Conservation (phyloP, 2,329 filamentous ascomycete species). For the Cladosporium austrohemisphaericum region DNA sequence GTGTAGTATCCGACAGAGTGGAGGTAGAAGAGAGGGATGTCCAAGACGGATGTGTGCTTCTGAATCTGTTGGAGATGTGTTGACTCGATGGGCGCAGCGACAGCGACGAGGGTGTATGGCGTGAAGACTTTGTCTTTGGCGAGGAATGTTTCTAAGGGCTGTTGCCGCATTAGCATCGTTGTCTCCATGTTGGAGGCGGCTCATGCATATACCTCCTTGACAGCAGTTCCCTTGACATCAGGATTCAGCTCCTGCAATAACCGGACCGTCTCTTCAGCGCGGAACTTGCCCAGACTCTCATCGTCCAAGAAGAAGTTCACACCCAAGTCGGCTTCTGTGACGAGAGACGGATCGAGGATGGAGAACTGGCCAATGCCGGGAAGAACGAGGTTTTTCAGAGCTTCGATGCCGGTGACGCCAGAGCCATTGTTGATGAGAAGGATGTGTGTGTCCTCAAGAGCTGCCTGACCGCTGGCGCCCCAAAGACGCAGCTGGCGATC, state of each 20-base stretch:
- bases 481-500: constrained; percentile 92
- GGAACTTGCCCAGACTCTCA: constrained; percentile 67
- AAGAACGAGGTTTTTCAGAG: constrained; percentile 94
- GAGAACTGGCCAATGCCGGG: constrained; percentile 90
- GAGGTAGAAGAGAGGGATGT: constrained; percentile 73
- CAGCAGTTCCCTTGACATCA: constrained; percentile 75
- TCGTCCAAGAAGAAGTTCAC: constrained; percentile 97
- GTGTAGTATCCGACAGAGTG: constrained; percentile 92
- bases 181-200: constrained; percentile 25
- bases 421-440: constrained; percentile 81
- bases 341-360: constrained; percentile 74
- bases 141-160: constrained; percentile 46
- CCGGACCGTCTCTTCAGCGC: constrained; percentile 73
- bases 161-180: constrained; percentile 35
- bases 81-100: constrained; percentile 56
- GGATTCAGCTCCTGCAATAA: constrained; percentile 85
- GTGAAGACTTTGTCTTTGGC: constrained; percentile 37
- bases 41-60: constrained; percentile 50
- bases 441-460: constrained; percentile 87
- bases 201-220: constrained; percentile 49
- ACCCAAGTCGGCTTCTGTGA: constrained; percentile 80
- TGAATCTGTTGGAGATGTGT: constrained; percentile 51
- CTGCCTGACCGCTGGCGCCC: constrained; percentile 87
- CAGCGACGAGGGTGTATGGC: constrained; percentile 59
- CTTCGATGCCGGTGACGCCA: constrained; percentile 85